Conservation (phyloP, 176 grass and related monocot species). For the Bonia amplexicaulis region DNA sequence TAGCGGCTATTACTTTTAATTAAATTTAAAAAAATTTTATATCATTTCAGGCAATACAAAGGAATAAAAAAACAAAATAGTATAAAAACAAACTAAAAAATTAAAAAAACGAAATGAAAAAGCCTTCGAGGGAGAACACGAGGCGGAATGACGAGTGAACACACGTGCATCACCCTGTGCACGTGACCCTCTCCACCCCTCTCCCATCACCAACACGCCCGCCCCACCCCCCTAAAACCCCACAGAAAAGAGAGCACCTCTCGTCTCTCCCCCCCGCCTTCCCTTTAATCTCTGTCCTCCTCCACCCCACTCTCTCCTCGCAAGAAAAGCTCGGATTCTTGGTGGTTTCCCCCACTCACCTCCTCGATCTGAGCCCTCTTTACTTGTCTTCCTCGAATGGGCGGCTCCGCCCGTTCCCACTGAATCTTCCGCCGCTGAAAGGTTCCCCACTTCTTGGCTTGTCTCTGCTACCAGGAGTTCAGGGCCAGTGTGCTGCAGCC, state of each 20-base stretch:
- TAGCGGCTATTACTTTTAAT: no score
- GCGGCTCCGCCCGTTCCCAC: constrained; percentile 16
- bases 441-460: background rate
- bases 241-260: background rate
- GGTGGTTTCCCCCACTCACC: constrained; percentile 26
- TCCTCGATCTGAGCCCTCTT: constrained; percentile 46
- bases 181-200: constrained; percentile 8
- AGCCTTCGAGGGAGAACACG: no score
- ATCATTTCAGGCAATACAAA: no score
- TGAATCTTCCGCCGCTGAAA: constrained; percentile 6
- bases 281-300: constrained; percentile 21
- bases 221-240: constrained; percentile 33
- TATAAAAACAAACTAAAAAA: no score
- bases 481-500: background rate
- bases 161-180: constrained; percentile 9
- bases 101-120: no score
- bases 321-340: constrained; percentile 44
- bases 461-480: background rate
- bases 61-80: no score
- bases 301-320: background rate
- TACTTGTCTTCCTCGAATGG: constrained; percentile 28
- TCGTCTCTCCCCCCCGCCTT: constrained; percentile 33
- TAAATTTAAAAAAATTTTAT: no score
- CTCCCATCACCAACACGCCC: background rate
- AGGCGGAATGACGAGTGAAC: no score